Conservation (phyloP, 2,329 filamentous ascomycete species). For the Botrytis elliptica region DNA sequence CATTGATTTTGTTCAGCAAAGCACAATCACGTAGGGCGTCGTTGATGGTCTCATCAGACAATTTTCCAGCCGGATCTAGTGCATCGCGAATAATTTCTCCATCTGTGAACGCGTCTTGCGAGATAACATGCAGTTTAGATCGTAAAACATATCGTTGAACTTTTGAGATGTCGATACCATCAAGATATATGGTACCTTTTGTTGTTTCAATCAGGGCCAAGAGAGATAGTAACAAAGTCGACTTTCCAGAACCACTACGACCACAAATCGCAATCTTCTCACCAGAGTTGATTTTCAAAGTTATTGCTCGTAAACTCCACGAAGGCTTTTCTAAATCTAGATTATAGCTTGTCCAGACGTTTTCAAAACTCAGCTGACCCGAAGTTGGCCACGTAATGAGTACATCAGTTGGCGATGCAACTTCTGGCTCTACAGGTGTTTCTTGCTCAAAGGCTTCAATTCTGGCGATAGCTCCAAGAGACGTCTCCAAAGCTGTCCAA, state of each 20-base stretch:
- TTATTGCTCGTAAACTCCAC: conserved; percentile 31
- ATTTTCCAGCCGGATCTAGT: neutral
- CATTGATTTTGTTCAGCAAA: neutral
- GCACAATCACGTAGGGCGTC: neutral
- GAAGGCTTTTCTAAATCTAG: neutral
- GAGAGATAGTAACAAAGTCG: neutral
- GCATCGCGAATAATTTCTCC: neutral
- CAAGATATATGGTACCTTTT: neutral
- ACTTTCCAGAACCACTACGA: conserved; percentile 38
- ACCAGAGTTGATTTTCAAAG: conserved; percentile 47
- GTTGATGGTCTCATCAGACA: neutral
- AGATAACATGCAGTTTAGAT: conserved; percentile 2
- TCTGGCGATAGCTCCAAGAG: conserved; percentile 55
- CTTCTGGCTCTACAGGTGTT: conserved; percentile 28
- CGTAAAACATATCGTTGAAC: neutral
- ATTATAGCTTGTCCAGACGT: neutral
- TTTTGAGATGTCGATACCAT: neutral
- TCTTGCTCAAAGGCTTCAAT: conserved; percentile 53
- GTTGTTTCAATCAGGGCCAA: neutral
- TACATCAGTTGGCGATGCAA: conserved; percentile 19
- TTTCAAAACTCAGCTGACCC: conserved; percentile 26
- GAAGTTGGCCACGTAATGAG: conserved; percentile 29
- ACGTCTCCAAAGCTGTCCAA: conserved; percentile 59
- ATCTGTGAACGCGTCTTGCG: conserved; percentile 2
- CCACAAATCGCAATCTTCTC: conserved; percentile 53